Conservation (phyloP, 31 red algal species). For the Asparagopsis taxiformis region DNA sequence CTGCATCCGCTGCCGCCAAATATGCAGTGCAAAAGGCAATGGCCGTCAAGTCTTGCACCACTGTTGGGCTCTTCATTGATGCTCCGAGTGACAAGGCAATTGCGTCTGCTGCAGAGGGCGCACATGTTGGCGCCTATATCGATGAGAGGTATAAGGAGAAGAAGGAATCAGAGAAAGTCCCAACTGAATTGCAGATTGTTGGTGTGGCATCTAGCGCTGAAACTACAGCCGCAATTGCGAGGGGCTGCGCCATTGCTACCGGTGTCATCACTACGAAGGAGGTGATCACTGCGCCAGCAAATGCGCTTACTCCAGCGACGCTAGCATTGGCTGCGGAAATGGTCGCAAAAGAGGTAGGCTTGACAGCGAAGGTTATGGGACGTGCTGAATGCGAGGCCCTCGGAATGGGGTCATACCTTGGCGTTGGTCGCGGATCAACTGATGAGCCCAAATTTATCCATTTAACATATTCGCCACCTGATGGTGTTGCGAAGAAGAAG, state of each 20-base stretch:
- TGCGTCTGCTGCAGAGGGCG: constrained; percentile 41
- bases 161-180: constrained; percentile 64
- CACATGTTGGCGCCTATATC: constrained; percentile 33
- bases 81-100: constrained; percentile 1
- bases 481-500: constrained; percentile 44
- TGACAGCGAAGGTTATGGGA: constrained; percentile 70
- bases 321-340: constrained; percentile 67
- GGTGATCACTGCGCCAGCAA: constrained; percentile 86
- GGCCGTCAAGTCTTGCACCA: constrained; percentile 34
- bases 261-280: constrained; percentile 90
- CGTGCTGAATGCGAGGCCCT: constrained; percentile 78
- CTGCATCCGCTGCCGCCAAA: constrained; percentile 15
- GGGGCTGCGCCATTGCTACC: constrained; percentile 50
- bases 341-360: constrained; percentile 54
- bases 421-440: constrained; percentile 80
- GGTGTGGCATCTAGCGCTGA: constrained; percentile 16
- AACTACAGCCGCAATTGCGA: constrained; percentile 19
- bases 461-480: constrained; percentile 74
- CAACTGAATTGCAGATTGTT: constrained; percentile 19
- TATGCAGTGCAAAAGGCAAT: constrained; percentile 59
- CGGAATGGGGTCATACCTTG: constrained; percentile 89
- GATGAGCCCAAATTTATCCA: constrained; percentile 94
- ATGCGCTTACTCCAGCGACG: constrained; percentile 73
- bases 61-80: constrained; percentile 36
- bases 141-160: constrained; percentile 73